Conservation (phyloP, 2,329 filamentous ascomycete genomes). For the Sarocladiaceae sp. region DNA sequence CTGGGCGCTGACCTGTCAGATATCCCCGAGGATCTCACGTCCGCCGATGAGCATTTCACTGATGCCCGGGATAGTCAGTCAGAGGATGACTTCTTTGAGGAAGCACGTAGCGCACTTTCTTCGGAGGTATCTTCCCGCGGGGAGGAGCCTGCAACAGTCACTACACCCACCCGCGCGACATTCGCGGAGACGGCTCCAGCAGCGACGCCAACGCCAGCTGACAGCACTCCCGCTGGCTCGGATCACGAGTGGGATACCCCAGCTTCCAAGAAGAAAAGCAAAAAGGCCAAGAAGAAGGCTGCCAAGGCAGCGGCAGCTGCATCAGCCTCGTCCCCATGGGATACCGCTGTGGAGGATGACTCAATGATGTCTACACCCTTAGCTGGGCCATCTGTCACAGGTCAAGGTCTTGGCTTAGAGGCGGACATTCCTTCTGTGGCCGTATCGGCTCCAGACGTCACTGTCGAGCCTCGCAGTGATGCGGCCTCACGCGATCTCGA, state of each 20-base stretch:
- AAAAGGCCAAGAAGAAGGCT: conserved; percentile 12
- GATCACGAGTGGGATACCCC: neutral
- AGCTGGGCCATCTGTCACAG: neutral
- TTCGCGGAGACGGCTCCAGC: neutral
- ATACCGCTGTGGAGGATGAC: neutral
- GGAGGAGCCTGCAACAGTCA: conserved; percentile 10
- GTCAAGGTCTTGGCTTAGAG: neutral
- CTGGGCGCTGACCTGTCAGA: conserved; percentile 14
- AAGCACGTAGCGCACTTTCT: conserved; percentile 9
- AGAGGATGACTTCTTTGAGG: conserved; percentile 16
- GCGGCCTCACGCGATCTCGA: neutral
- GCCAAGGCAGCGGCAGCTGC: neutral
- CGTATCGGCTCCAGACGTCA: conserved; percentile 2
- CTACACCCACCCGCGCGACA: conserved; percentile 4
- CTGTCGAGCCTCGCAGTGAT: neutral
- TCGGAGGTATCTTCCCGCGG: conserved; percentile 11
- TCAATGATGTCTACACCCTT: conserved; percentile 5
- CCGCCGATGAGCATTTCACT: conserved; percentile 29
- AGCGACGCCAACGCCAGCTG: neutral
- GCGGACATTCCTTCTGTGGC: conserved; percentile 1
- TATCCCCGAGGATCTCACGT: conserved; percentile 24
- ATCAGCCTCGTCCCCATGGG: conserved; percentile 4
- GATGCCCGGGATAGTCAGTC: conserved; percentile 24
- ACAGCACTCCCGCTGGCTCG: neutral
- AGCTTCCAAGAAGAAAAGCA: conserved; percentile 11